A percentile compares a stretch with the other conserved stretches of the same genome.
phyloP scores from a whole-genome alignment of 768 basidiomycete genomes.

The Rubroboletus satanas region DNA sequence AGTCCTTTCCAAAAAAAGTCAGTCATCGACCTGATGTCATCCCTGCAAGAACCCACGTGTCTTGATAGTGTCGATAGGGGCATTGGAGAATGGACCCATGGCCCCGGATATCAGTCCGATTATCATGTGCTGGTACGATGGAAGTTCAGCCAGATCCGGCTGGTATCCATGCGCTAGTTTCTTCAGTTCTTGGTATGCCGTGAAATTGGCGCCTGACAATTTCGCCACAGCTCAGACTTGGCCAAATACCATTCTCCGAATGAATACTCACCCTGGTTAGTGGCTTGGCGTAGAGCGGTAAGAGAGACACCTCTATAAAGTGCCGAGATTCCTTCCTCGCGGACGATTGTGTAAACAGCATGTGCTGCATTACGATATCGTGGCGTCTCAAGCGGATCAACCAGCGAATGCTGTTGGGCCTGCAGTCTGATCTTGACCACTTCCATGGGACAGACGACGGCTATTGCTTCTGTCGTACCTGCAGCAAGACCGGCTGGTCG shows the following conservation, averaged over 20 bases:
- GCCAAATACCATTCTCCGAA: neutral
- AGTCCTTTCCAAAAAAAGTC: conserved; percentile 47
- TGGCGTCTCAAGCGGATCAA: conserved; percentile 91
- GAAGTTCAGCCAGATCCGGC: conserved; percentile 74
- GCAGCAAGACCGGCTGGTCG: conserved; percentile 87
- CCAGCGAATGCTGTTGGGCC: conserved; percentile 94
- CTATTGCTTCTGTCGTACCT: conserved; percentile 91
- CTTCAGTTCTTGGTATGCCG: conserved; percentile 96
- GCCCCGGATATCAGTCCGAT: conserved; percentile 96
- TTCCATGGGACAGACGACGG: conserved; percentile 98
- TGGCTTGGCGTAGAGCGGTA: conserved; percentile 93
- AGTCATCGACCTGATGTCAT: neutral
- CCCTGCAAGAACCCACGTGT: conserved; percentile 58
- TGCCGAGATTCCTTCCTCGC: conserved; percentile 83
- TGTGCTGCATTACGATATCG: conserved; percentile 96
- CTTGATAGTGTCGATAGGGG: conserved; percentile 93
- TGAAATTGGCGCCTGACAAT: conserved; percentile 84
- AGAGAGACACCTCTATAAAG: conserved; percentile 92
- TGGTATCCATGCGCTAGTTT: conserved; percentile 73
- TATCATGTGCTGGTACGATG: conserved; percentile 93
- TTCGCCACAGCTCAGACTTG: neutral
- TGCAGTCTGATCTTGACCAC: conserved; percentile 98
- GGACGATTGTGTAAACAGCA: conserved; percentile 89
- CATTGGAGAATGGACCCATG: conserved; percentile 98
- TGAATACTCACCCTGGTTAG: conserved; percentile 76